Evolutionary conservation across 192 early-diverging fungal species (phyloP).

Genomic region (Gonapodya prolifera): DNA sequence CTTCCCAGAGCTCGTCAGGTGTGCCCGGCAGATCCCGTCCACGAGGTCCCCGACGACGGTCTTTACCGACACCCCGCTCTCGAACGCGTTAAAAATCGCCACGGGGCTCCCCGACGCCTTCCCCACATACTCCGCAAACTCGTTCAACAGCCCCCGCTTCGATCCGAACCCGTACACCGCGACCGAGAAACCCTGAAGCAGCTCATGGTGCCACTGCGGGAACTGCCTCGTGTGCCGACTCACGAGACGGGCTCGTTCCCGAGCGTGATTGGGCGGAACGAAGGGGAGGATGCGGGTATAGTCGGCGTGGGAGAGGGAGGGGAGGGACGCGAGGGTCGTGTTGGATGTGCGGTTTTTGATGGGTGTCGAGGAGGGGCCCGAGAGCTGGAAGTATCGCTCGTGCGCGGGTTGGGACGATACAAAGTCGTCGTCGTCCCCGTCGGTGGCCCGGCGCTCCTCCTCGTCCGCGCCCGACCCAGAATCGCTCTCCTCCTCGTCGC

Average conservation of each 20-base stretch:
- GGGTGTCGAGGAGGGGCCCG: slow-evolving; percentile 44
- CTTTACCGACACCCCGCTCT: slow-evolving; percentile 60
- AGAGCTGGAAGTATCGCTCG: slow-evolving; percentile 75
- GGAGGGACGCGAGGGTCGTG: slow-evolving; percentile 73
- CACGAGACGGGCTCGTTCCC: slow-evolving; percentile 38
- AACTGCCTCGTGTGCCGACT: slow-evolving; percentile 52
- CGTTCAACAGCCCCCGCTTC: slow-evolving; percentile 65
- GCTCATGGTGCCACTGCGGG: slow-evolving; percentile 80
- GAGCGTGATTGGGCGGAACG: slow-evolving; percentile 42
- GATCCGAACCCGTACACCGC: slow-evolving; percentile 90
- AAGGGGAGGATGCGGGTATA: slow-evolving; percentile 24
- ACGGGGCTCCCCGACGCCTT: slow-evolving; percentile 48
- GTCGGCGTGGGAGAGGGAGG: slow-evolving; percentile 56
- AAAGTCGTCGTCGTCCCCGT: slow-evolving; percentile 14
- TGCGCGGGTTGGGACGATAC: slow-evolving; percentile 37
- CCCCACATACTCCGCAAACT: slow-evolving; percentile 48
- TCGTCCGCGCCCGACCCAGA: slow-evolving; percentile 18
- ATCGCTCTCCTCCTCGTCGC: slow-evolving; percentile 10
- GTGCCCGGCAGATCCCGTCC: slow-evolving; percentile 16
- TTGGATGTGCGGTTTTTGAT: slow-evolving; percentile 55
- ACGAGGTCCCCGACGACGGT: slow-evolving; percentile 55
- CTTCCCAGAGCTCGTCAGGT: slow-evolving; percentile 28
- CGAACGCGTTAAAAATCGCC: slow-evolving; percentile 75
- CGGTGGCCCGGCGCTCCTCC: slow-evolving; percentile 8
- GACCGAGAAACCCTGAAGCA: slow-evolving; percentile 71